Evolutionary conservation across 176 grass and related monocot genomes (phyloP), one percentile per base, ranked within the genome.

Genomic region (Raddia guianensis): DNA sequence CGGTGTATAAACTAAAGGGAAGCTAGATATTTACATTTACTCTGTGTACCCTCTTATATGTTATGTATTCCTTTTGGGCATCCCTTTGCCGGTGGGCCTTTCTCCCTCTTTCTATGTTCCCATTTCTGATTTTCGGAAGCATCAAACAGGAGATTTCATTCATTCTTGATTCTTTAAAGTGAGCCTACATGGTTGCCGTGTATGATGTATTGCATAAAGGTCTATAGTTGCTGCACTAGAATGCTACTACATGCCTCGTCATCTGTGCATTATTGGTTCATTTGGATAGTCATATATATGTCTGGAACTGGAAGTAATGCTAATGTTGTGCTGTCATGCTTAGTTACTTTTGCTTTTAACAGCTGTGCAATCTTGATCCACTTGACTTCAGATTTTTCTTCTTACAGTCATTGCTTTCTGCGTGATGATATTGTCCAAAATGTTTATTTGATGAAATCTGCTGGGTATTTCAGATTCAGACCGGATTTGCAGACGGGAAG

Each of bases 401-500:
- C 18, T 57, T 62, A 20, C 32, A 43, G 68, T 9, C 56, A 49
- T 60, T 78, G 6, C 42, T 43, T 62, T 47, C 43, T 49, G 8
- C 51, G 68, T 13, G 50, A 43, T 70, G 12, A 42, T 16, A 82
- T 35, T 11, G 21, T 62, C 27, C 11, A 12, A 15, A 40, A 13
- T 73, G 27, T 61, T 73, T 44, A 75, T 19, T 83, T 1, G 3
- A 53, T 75, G 66, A 69, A 43, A 42, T 76, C 66, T 75, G 43
- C 42, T 53, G 86, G 75, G 12, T 14, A 81, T 72, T 77, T 70
- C 85, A 94, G 91, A 78, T 94, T 15, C 88, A 83, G 74, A 75
- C 79, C 43, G 91, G 91, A 56, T 93, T 93, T 80, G 85, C 40
- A 4, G 85, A 84, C 15, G 91, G 91, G 34, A 93, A 90, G 64